Evolutionary conservation across 1,284 basidiomycete genomes (phyloP).

Genomic region (Trichosporon ovoides): DNA sequence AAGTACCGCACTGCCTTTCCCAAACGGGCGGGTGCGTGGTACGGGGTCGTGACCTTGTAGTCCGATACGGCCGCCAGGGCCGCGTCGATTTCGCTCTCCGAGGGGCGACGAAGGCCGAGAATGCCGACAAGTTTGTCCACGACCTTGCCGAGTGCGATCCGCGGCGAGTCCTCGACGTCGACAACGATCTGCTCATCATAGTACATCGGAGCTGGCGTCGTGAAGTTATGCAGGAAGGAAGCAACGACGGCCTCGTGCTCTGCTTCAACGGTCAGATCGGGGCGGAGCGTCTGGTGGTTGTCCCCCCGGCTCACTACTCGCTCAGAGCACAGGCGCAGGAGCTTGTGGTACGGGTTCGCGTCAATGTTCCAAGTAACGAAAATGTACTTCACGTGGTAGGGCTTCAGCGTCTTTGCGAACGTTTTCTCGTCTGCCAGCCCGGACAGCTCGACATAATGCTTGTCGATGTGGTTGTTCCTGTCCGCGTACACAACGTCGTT

Average conservation of each 20-base stretch:
- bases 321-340: conserved; percentile 70
- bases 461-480: conserved; percentile 78
- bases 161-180: conserved; percentile 56
- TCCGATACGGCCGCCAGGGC: conserved; percentile 56
- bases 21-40: conserved; percentile 31
- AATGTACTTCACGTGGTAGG: conserved; percentile 58
- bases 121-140: conserved; percentile 58
- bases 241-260: conserved; percentile 75
- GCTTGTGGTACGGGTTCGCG: conserved; percentile 52
- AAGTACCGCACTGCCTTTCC: conserved; percentile 61
- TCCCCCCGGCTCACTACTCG: conserved; percentile 69
- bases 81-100: conserved; percentile 56
- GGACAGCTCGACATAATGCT: conserved; percentile 68
- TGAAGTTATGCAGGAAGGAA: conserved; percentile 64
- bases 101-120: conserved; percentile 53
- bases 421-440: conserved; percentile 47
- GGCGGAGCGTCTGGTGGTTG: conserved; percentile 74
- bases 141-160: conserved; percentile 57
- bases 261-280: conserved; percentile 54
- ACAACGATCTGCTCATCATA: conserved; percentile 67
- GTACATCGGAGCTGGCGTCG: conserved; percentile 62
- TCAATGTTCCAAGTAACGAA: conserved; percentile 72
- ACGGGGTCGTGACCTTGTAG: conserved; percentile 38
- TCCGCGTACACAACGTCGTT: conserved; percentile 82
- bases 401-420: conserved; percentile 24